Evolutionary conservation across 1,284 basidiomycete genomes (phyloP).

Genomic region (Dichomitus squalens): DNA sequence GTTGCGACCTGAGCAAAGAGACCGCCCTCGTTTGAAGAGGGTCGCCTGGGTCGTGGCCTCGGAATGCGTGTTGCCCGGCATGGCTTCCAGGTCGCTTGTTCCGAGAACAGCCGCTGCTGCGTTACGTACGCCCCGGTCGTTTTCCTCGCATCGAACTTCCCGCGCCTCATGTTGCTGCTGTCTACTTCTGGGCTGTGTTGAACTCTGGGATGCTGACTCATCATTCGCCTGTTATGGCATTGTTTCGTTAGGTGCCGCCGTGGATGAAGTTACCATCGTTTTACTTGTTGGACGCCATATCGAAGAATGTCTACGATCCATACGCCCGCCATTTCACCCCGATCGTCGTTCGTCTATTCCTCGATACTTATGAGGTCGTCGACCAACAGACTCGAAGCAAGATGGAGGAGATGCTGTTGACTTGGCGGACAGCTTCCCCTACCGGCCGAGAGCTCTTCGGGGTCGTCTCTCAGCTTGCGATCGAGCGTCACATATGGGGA

Average conservation of each 20-base stretch:
- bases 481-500: slow-evolving; percentile 81
- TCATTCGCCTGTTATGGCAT: slow-evolving; percentile 38
- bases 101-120: slow-evolving; percentile 20
- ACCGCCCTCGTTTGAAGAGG: slow-evolving; percentile 17
- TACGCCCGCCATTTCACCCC: slow-evolving; percentile 83
- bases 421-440: slow-evolving; percentile 87
- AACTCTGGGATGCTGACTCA: slow-evolving; percentile 66
- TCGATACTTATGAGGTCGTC: slow-evolving; percentile 84
- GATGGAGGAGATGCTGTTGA: slow-evolving; percentile 94
- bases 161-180: slow-evolving; percentile 30
- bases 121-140: slow-evolving; percentile 7
- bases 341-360: slow-evolving; percentile 78
- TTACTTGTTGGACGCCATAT: slow-evolving; percentile 96
- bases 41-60: not conserved
- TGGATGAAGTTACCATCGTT: slow-evolving; percentile 92
- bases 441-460: slow-evolving; percentile 85
- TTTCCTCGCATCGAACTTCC: not conserved
- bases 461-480: slow-evolving; percentile 66
- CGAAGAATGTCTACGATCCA: slow-evolving; percentile 90
- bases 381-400: slow-evolving; percentile 84
- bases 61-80: slow-evolving; percentile 4
- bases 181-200: slow-evolving; percentile 22
- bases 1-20: slow-evolving; percentile 30
- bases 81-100: slow-evolving; percentile 6
- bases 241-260: slow-evolving; percentile 72